A percentile compares a stretch with the other conserved stretches of the same genome.
These are phyloP conservation scores for Aschersonia sp. DNA, from an alignment of 2,329 filamentous ascomycete species.

Conservation along the genomic window DNA sequence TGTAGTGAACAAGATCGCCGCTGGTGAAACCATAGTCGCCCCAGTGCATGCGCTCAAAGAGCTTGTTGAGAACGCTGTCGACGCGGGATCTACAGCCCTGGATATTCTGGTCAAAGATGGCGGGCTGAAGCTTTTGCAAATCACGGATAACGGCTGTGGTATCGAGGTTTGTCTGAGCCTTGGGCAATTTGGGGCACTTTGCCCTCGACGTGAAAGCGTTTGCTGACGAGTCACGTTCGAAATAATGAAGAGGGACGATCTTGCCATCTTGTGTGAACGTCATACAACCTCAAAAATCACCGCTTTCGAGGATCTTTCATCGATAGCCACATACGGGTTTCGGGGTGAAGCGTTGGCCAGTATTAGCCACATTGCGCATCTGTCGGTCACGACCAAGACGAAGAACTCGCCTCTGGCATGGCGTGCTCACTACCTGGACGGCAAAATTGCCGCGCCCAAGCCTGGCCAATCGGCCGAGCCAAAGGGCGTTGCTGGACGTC, in stretches of 20 bases:
- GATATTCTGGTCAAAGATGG: constrained; percentile 92
- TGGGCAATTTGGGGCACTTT: background rate
- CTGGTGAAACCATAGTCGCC: constrained; percentile 94
- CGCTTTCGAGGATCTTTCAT: constrained; percentile 78
- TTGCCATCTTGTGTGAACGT: constrained; percentile 83
- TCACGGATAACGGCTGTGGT: constrained; percentile 92
- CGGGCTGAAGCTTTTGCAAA: constrained; percentile 86
- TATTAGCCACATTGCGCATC: constrained; percentile 95
- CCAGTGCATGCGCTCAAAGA: constrained; percentile 95
- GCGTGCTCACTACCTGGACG: constrained; percentile 77
- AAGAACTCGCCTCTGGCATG: constrained; percentile 78
- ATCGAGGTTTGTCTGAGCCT: constrained; percentile 53
- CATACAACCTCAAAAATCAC: constrained; percentile 96
- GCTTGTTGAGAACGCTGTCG: constrained; percentile 90
- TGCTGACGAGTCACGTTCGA: background rate
- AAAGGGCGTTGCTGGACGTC: constrained; percentile 73
- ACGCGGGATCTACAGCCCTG: constrained; percentile 84
- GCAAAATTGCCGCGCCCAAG: constrained; percentile 68
- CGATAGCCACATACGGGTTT: constrained; percentile 94
- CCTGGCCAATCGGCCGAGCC: constrained; percentile 79
- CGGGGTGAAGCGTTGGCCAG: constrained; percentile 91
- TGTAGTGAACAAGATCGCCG: constrained; percentile 97
- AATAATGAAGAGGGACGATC: constrained; percentile 61
- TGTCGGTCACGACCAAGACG: constrained; percentile 89
- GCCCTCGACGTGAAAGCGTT: background rate